Conservation (phyloP, 2,329 filamentous ascomycete genomes). For the Fusarium floridanum region DNA sequence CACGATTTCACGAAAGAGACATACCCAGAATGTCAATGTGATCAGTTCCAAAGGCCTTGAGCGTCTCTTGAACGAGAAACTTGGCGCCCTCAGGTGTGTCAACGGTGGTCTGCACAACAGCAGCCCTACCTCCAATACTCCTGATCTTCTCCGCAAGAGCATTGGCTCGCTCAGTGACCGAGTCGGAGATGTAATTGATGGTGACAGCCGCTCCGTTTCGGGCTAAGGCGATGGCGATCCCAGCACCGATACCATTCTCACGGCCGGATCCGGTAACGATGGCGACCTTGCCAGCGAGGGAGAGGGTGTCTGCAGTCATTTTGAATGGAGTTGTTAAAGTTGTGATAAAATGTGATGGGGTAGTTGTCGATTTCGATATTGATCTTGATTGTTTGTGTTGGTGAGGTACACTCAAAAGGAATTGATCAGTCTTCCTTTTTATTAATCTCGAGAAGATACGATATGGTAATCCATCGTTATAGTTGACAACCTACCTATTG, state of each 20-base stretch:
- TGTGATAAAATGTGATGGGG: neutral
- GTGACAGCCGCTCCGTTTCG: conserved; percentile 57
- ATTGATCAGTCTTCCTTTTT: neutral
- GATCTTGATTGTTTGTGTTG: neutral
- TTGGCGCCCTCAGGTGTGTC: conserved; percentile 47
- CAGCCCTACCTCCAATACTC: conserved; percentile 46
- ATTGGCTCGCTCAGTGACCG: conserved; percentile 47
- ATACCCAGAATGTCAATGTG: conserved; percentile 58
- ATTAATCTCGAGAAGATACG: neutral
- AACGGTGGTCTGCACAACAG: conserved; percentile 52
- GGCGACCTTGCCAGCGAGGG: conserved; percentile 56
- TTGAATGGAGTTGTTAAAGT: neutral
- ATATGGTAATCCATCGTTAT: neutral
- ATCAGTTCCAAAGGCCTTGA: conserved; percentile 50
- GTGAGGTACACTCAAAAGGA: fast-evolving
- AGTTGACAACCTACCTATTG: neutral
- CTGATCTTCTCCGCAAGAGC: conserved; percentile 47
- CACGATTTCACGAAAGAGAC: neutral
- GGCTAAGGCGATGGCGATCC: conserved; percentile 54
- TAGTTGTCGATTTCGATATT: neutral
- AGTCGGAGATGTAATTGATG: conserved; percentile 56
- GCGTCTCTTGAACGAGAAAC: conserved; percentile 51
- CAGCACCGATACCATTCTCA: conserved; percentile 59
- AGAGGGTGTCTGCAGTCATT: conserved; percentile 54
- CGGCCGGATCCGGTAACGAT: conserved; percentile 60